Evolutionary conservation across 305 asterid genomes (phyloP).

Genomic region (Ajuga reptans): DNA sequence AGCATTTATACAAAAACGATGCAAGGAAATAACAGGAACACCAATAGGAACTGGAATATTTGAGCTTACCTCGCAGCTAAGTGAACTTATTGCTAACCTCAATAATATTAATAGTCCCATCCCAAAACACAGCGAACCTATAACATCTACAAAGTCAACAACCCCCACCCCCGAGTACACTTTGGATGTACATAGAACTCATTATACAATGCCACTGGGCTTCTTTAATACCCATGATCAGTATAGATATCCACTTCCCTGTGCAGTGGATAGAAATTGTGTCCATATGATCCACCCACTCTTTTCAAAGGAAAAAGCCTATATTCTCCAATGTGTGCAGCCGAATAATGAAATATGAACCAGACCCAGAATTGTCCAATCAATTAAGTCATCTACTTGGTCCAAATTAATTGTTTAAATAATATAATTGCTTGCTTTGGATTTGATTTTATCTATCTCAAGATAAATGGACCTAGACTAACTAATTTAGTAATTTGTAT

Average conservation of each 20-base stretch:
- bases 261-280: background rate
- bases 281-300: background rate
- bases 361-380: background rate
- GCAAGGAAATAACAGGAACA: background rate
- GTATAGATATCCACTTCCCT: background rate
- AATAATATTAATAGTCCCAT: too few relatives aligned
- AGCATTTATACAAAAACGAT: background rate
- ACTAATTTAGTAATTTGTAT: background rate
- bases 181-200: too few relatives aligned
- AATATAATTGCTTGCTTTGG: background rate
- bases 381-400: background rate
- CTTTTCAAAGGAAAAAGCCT: background rate
- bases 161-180: too few relatives aligned
- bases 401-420: background rate
- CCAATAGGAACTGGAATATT: background rate
- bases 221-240: background rate
- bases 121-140: too few relatives aligned
- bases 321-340: background rate
- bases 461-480: background rate
- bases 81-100: background rate
- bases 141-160: background rate
- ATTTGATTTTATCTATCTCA: background rate
- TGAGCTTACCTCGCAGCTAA: background rate
- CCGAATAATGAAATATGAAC: background rate
- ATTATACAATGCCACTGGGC: background rate